These are phyloP conservation scores for Parachlorella kessleri DNA, from an alignment of 139 green algal genomes.

Conservation along the genomic window DNA sequence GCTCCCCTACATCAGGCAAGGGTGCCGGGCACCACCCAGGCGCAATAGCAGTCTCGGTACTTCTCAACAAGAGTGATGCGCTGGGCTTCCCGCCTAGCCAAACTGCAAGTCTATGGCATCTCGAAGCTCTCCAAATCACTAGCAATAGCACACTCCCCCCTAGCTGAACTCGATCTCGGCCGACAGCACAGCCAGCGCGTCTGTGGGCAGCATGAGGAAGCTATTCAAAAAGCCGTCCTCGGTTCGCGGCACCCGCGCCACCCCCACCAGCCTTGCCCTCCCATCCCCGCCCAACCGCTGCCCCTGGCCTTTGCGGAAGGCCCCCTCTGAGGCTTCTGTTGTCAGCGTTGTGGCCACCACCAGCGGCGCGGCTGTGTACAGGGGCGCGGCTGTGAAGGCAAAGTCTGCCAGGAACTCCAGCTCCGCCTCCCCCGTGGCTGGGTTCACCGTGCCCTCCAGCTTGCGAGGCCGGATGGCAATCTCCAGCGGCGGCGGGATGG, in stretches of 20 bases:
- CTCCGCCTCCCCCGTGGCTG: constrained; percentile 58
- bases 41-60: too few relatives aligned
- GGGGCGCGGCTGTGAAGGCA: constrained; percentile 60
- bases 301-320: constrained; percentile 36
- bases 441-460: constrained; percentile 72
- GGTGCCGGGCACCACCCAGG: too few relatives aligned
- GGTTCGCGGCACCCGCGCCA: constrained; percentile 61
- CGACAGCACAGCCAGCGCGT: constrained; percentile 64
- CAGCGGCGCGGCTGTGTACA: constrained; percentile 62
- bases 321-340: constrained; percentile 57
- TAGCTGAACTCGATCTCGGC: constrained; percentile 36
- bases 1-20: too few relatives aligned
- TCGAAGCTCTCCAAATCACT: too few relatives aligned
- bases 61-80: too few relatives aligned
- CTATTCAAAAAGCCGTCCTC: constrained; percentile 69
- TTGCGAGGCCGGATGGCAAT: constrained; percentile 68
- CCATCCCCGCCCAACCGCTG: constrained; percentile 30
- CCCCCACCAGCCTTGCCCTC: constrained; percentile 34
- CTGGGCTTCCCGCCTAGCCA: too few relatives aligned
- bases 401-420: constrained; percentile 76
- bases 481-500: constrained; percentile 75
- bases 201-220: constrained; percentile 82
- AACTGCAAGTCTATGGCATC: too few relatives aligned
- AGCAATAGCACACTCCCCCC: too few relatives aligned
- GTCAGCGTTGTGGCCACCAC: constrained; percentile 70